phyloP scores from a whole-genome alignment of 2,329 filamentous ascomycete genomes.

The Penicillium concentricum region DNA sequence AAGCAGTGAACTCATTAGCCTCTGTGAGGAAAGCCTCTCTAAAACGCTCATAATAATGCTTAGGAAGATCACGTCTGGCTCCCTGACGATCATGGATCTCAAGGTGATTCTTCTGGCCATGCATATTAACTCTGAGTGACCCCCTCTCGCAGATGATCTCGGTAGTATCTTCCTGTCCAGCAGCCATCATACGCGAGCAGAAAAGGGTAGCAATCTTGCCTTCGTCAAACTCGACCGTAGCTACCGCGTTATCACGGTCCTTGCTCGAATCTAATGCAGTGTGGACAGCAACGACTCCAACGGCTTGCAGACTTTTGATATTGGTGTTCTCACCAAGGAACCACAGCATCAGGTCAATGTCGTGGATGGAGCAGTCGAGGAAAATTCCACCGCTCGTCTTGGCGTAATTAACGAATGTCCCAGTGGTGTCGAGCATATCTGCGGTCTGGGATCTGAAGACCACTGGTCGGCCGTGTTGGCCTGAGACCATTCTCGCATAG shows the following conservation, averaged over 20 bases:
- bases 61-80: conserved; percentile 21
- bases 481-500: conserved; percentile 34
- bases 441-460: conserved; percentile 46
- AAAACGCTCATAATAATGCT: conserved; percentile 28
- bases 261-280: conserved; percentile 39
- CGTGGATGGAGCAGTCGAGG: conserved; percentile 46
- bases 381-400: conserved; percentile 45
- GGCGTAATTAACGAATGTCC: conserved; percentile 46
- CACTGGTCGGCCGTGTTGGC: conserved; percentile 41
- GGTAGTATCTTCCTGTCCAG: conserved; percentile 46
- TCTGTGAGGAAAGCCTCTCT: conserved; percentile 29
- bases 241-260: conserved; percentile 48
- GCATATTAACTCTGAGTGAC: conserved; percentile 37
- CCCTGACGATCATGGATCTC: conserved; percentile 23
- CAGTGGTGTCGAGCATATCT: conserved; percentile 40
- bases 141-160: conserved; percentile 45
- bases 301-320: conserved; percentile 39
- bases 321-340: conserved; percentile 40
- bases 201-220: conserved; percentile 49
- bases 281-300: conserved; percentile 37
- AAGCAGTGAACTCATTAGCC: conserved; percentile 22
- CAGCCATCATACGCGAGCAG: conserved; percentile 43
- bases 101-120: conserved; percentile 27
- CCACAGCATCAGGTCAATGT: conserved; percentile 46
- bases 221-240: conserved; percentile 46